Percentiles rank a stretch among this genome's conserved stretches.
Conservation (phyloP, 73 alveolate genomes). For the Paramecium pentaurelia region DNA sequence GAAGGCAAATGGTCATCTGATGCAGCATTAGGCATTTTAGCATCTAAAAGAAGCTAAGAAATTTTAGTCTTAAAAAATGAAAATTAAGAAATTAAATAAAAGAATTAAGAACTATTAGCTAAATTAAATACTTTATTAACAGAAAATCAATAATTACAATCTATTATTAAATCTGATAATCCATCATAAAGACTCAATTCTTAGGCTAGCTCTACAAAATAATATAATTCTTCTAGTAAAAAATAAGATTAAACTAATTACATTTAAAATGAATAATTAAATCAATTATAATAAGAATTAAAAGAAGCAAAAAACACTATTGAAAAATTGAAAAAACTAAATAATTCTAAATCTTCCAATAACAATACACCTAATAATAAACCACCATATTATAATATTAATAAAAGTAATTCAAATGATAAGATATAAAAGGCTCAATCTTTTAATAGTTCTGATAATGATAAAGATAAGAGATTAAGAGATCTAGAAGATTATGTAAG, state of each 20-base stretch:
- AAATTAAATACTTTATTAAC: not conserved
- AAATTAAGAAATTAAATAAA: not conserved
- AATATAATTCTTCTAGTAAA: not conserved
- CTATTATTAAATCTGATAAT: not conserved
- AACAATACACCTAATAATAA: not conserved
- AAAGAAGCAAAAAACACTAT: not conserved
- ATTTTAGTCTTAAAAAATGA: not conserved
- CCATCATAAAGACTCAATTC: not conserved
- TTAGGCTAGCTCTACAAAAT: not conserved
- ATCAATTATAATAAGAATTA: not conserved
- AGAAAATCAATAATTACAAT: not conserved
- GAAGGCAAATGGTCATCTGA: not conserved
- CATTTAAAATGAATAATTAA: not conserved
- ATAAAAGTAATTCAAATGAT: not conserved
- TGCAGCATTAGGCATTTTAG: not conserved
- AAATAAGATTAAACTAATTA: not conserved
- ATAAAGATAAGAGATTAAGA: not conserved
- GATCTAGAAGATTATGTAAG: not conserved
- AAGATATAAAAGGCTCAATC: not conserved
- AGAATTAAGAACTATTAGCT: not conserved
- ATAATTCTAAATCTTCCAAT: not conserved
- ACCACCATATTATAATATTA: not conserved
- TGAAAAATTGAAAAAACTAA: not conserved
- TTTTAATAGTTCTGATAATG: not conserved
- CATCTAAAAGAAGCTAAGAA: constrained; percentile 19